These are phyloP conservation scores for Grosmannia serpens DNA, from an alignment of 2,329 filamentous ascomycete species.

Conservation along the genomic window DNA sequence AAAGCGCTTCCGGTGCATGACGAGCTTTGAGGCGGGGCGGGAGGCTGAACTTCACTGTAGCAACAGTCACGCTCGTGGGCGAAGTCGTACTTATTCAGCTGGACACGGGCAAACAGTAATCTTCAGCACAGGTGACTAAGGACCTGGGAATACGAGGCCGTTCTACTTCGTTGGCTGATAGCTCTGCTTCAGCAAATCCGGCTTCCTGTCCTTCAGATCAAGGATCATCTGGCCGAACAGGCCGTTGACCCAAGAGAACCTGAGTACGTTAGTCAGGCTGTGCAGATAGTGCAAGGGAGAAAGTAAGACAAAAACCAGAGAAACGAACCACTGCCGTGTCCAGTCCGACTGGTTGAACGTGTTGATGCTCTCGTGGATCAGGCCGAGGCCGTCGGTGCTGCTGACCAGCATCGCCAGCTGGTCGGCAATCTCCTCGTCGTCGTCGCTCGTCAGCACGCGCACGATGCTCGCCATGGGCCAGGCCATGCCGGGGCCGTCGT, in stretches of 20 bases:
- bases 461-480: conserved; percentile 85
- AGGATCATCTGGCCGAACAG: conserved; percentile 76
- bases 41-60: too few relatives aligned
- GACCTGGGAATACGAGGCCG: conserved; percentile 26
- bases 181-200: conserved; percentile 31
- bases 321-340: conserved; percentile 32
- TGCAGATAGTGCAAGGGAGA: too few relatives aligned
- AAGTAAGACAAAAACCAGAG: neutral
- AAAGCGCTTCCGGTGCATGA: too few relatives aligned
- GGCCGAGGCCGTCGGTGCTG: conserved; percentile 58
- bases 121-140: too few relatives aligned
- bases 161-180: conserved; percentile 39
- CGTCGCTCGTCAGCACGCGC: conserved; percentile 64
- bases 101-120: too few relatives aligned
- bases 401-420: conserved; percentile 54
- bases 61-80: too few relatives aligned
- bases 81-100: too few relatives aligned
- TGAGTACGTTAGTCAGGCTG: conserved; percentile 24
- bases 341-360: conserved; percentile 41
- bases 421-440: conserved; percentile 61
- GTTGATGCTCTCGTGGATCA: conserved; percentile 73
- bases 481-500: conserved; percentile 53
- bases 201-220: conserved; percentile 60
- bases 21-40: too few relatives aligned
- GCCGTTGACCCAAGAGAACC: conserved; percentile 87